These are phyloP conservation scores for Tagetes erecta DNA, from an alignment of 129 eudicot genomes.

Conservation along the genomic window DNA sequence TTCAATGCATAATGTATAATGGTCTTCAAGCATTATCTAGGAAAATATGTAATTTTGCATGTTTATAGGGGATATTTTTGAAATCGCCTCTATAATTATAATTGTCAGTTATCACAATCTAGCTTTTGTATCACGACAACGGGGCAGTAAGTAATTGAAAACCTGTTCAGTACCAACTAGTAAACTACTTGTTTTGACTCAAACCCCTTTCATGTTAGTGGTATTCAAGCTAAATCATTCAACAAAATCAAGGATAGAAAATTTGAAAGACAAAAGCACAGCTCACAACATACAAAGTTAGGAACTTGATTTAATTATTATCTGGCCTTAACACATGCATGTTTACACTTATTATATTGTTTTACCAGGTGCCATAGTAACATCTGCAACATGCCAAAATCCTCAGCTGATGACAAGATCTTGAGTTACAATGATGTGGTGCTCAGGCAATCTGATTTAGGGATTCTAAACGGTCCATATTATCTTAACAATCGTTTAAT, in stretches of 20 bases:
- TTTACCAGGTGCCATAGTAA: conserved; percentile 28
- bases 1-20: too few species aligned
- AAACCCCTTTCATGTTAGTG: neutral
- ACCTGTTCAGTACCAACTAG: neutral
- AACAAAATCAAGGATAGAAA: neutral
- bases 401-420: conserved; percentile 51
- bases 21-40: too few species aligned
- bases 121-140: neutral
- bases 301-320: neutral
- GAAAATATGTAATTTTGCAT: too few species aligned
- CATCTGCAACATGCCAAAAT: conserved; percentile 41
- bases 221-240: neutral
- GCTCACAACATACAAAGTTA: neutral
- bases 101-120: neutral
- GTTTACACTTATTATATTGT: neutral
- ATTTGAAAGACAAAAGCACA: neutral
- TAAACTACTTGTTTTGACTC: neutral
- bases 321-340: neutral
- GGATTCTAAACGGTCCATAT: conserved; percentile 57
- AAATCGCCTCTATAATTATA: too few species aligned
- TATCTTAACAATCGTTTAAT: conserved; percentile 77
- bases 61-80: too few species aligned
- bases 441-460: conserved; percentile 64
- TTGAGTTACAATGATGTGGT: conserved; percentile 77
- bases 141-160: neutral